Base-by-base conservation (phyloP, 2,329 filamentous ascomycete genomes). In the Aspergillus sp. region DNA sequence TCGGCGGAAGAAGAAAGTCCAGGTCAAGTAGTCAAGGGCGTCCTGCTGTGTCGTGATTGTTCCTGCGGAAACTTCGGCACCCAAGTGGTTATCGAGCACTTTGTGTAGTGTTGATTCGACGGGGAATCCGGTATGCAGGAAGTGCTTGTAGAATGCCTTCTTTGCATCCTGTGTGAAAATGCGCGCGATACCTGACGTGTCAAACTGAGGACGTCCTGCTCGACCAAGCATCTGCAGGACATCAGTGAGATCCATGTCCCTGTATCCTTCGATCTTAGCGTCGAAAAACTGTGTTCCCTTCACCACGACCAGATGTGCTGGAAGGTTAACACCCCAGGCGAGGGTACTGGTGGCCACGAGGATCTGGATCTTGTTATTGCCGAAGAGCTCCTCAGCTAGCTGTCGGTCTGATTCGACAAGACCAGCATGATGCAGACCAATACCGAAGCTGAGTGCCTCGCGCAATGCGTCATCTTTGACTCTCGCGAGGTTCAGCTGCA, bases 71-170 rank as follows among this genome's bases (percentile, higher is more conserved):
- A 98, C 88, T 79, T 99, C 95, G 61, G 95, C 95, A 63, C 92
- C 90, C 74, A 99, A 84, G 84, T 99, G 96, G 80, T 99, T 97
- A 78, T 98, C 94, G 7, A 99, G 82, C 0, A 98, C 95, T 19
- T 96, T 97, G 77, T 99, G 95, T 41, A 99, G 83, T 0, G 93
- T 96, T 0, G 93, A 97, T 75, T 99, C 95, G 10, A 99, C 95
- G 0, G 95, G 96, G 75, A 99, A 99, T 1, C 95, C 96, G 0
- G 94, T 98, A 73, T 99, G 95, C 57, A 99, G 79, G 80, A 99
- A 99, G 78, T 99, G 95, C 81, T 99, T 99, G 80, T 99, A 99
- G 77, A 99, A 99, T 61, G 96, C 92, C 78, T 99, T 99, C 82
- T 98, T 99, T 2, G 94, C 83, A 70, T 98, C 93, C 71, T 99